These are phyloP conservation scores for Acer yangbiense DNA, from an alignment of 345 rosid genomes.

Conservation along the genomic window DNA sequence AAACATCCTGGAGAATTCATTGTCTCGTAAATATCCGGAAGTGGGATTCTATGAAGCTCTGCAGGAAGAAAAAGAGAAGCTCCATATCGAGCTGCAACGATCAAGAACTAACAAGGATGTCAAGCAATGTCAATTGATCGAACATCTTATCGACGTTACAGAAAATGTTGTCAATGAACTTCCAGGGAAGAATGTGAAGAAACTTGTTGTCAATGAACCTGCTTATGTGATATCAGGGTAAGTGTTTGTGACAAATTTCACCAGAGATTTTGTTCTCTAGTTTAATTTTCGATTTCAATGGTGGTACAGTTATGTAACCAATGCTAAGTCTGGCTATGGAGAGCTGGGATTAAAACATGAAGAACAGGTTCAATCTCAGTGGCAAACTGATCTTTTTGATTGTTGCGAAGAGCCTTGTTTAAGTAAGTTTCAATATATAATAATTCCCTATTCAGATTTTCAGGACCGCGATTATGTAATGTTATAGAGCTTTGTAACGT, in stretches of 20 bases:
- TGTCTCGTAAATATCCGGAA: constrained; percentile 38
- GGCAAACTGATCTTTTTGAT: constrained; percentile 33
- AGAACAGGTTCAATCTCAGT: constrained; percentile 12
- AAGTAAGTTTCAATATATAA: constrained; percentile 23
- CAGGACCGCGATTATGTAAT: too few species aligned
- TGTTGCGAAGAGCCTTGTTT: constrained; percentile 35
- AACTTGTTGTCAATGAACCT: constrained; percentile 38
- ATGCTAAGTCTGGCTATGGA: constrained; percentile 23
- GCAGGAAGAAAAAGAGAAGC: constrained; percentile 38
- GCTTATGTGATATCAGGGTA: constrained; percentile 32
- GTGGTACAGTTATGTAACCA: constrained; percentile 25
- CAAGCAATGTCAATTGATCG: constrained; percentile 44
- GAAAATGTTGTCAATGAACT: constrained; percentile 26
- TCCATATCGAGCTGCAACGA: constrained; percentile 37
- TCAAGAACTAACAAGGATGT: constrained; percentile 32
- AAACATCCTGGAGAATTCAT: constrained; percentile 32
- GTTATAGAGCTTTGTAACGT: too few species aligned
- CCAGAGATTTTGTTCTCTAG: too few species aligned
- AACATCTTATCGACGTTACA: constrained; percentile 32
- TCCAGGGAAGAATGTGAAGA: constrained; percentile 28
- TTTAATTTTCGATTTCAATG: too few species aligned
- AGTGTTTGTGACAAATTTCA: background rate
- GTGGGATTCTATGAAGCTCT: constrained; percentile 37
- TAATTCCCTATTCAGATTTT: too few species aligned
- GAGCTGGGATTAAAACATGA: constrained; percentile 14